phyloP scores from a whole-genome alignment of 129 eudicot genomes.

The Escallonia rubra region DNA sequence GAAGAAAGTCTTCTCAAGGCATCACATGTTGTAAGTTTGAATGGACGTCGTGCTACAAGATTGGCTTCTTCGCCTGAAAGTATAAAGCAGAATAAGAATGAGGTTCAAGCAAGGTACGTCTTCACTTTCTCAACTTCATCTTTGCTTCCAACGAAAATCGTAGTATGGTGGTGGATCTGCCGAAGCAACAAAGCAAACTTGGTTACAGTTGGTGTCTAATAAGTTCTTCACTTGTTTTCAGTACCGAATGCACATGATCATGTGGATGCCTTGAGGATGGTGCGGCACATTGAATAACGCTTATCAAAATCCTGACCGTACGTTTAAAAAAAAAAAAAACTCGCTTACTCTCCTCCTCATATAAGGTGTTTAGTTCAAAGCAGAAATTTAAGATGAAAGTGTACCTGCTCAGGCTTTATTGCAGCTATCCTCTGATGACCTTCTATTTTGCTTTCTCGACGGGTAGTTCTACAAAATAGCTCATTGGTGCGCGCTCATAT shows the following conservation, averaged over 20 bases:
- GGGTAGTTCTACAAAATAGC: slow-evolving; percentile 89
- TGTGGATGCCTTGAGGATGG: no score
- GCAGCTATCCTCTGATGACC: slow-evolving; percentile 80
- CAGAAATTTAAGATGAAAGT: background rate
- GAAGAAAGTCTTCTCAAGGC: background rate
- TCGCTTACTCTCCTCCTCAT: no score
- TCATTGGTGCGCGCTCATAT: slow-evolving; percentile 98
- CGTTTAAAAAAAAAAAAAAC: no score
- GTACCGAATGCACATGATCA: no score
- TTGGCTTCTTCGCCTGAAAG: background rate
- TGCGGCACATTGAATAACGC: no score
- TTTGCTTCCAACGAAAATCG: no score
- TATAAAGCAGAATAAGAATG: background rate
- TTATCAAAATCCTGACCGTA: no score
- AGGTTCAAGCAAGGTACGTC: background rate
- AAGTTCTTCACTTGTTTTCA: no score
- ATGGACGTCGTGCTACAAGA: background rate
- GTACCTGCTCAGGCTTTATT: slow-evolving; percentile 70
- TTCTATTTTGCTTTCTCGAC: slow-evolving; percentile 83
- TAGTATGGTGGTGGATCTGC: no score
- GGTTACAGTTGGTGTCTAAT: no score
- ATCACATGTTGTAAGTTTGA: background rate
- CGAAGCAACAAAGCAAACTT: no score
- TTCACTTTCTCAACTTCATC: no score
- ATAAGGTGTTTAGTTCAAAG: background rate